Percentiles rank a stretch among this genome's conserved stretches.
These are phyloP conservation scores for Cryphonectria parasitica DNA, from an alignment of 2,329 filamentous ascomycete species.

Conservation along the genomic window DNA sequence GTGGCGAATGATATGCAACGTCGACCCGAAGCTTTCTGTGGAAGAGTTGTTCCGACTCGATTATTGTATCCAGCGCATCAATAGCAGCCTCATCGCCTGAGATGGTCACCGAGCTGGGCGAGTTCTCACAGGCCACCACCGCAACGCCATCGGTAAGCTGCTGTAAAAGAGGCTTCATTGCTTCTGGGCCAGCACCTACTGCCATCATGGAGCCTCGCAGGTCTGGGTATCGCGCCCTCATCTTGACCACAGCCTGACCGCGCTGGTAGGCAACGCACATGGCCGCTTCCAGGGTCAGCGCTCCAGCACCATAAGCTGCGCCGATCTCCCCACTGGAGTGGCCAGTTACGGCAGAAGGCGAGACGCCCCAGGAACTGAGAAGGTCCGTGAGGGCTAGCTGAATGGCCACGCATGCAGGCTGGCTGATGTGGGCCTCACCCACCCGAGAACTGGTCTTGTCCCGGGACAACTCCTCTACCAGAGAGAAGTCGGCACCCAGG, in stretches of 20 bases:
- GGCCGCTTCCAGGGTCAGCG: slow-evolving; percentile 28
- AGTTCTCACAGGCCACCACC: slow-evolving; percentile 26
- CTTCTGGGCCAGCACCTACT: slow-evolving; percentile 12
- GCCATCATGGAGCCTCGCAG: slow-evolving; percentile 24
- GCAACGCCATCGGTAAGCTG: background rate
- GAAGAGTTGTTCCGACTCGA: slow-evolving; percentile 34
- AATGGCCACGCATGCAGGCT: slow-evolving; percentile 34
- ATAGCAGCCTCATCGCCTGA: slow-evolving; percentile 37
- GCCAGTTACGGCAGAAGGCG: slow-evolving; percentile 19
- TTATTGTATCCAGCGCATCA: background rate
- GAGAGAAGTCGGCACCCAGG: slow-evolving; percentile 42
- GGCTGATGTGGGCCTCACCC: slow-evolving; percentile 44
- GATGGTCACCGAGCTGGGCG: slow-evolving; percentile 39
- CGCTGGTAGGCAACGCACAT: slow-evolving; percentile 32
- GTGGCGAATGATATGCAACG: slow-evolving; percentile 43
- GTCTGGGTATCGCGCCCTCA: slow-evolving; percentile 5
- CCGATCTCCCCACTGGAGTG: slow-evolving; percentile 27
- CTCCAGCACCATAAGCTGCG: slow-evolving; percentile 31
- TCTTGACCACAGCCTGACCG: slow-evolving; percentile 16
- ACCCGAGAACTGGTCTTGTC: slow-evolving; percentile 42
- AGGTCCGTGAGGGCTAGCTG: slow-evolving; percentile 24
- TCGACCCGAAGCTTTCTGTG: slow-evolving; percentile 38
- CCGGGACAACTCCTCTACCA: slow-evolving; percentile 41
- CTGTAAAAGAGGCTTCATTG: slow-evolving; percentile 12
- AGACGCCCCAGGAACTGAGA: slow-evolving; percentile 14